These are phyloP conservation scores for Dictyophora rubrovolvata DNA, from an alignment of 768 basidiomycete genomes.

Conservation along the genomic window DNA sequence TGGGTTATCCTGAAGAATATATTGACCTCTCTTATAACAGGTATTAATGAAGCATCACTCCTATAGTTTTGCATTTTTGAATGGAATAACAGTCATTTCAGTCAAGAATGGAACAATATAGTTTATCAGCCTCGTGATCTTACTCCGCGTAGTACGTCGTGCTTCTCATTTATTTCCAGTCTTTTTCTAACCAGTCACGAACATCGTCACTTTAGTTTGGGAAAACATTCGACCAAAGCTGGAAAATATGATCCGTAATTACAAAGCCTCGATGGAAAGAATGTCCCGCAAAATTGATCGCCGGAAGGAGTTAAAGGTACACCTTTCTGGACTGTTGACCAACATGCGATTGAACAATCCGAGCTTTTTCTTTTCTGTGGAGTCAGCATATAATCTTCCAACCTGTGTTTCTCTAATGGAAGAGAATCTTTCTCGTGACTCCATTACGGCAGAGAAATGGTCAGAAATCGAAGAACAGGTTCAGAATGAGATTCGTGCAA, in stretches of 20 bases:
- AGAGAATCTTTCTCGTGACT: background rate
- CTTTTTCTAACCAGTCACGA: background rate
- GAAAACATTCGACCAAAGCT: background rate
- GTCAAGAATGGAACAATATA: background rate
- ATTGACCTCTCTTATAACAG: background rate
- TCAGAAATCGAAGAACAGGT: background rate
- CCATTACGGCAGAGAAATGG: background rate
- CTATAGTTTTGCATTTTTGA: no score
- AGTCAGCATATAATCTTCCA: background rate
- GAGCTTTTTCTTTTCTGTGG: background rate
- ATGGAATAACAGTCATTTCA: background rate
- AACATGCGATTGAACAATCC: background rate
- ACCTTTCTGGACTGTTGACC: background rate
- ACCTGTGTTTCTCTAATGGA: background rate
- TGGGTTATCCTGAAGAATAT: background rate
- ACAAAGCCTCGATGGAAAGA: background rate
- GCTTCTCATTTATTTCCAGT: no score
- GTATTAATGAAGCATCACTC: background rate
- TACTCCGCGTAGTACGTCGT: slow-evolving; percentile 4
- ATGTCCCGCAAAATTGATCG: background rate
- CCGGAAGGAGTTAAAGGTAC: background rate
- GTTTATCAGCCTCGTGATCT: slow-evolving; percentile 6
- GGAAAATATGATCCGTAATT: background rate
- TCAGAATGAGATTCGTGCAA: background rate
- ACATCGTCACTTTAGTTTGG: background rate